Percentiles rank a stretch among this genome's conserved stretches.
These are phyloP conservation scores for Metschnikowia matae DNA, from an alignment of 805 yeast genomes.

Conservation along the genomic window DNA sequence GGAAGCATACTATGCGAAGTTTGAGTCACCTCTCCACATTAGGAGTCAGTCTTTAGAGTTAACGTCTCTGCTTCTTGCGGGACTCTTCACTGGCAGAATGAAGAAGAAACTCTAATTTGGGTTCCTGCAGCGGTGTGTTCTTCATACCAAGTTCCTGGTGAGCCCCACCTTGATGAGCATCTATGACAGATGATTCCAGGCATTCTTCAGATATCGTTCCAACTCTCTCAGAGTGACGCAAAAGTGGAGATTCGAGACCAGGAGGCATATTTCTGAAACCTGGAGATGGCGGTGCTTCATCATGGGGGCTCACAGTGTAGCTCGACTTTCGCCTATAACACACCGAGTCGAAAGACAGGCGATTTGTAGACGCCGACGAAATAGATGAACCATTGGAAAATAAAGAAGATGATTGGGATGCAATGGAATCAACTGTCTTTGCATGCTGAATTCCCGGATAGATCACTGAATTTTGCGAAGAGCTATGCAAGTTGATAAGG, in stretches of 20 bases:
- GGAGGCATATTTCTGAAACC: background rate
- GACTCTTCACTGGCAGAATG: background rate
- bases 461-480: conserved; percentile 2
- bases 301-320: conserved; percentile 1
- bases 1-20: background rate
- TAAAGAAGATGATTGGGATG: conserved; percentile 29
- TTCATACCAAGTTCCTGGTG: background rate
- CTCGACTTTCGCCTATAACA: conserved; percentile 15
- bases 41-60: background rate
- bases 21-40: background rate
- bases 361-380: conserved; percentile 27
- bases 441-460: background rate
- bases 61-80: conserved; percentile 1
- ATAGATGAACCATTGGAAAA: conserved; percentile 36
- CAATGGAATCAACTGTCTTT: conserved; percentile 21
- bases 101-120: conserved; percentile 3
- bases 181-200: conserved; percentile 2
- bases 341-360: conserved; percentile 30
- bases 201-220: conserved; percentile 1
- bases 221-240: background rate
- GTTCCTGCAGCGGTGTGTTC: conserved; percentile 2
- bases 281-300: conserved; percentile 1
- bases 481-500: conserved; percentile 28
- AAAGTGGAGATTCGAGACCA: background rate
- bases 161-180: background rate